Evolutionary conservation across 2,329 filamentous ascomycete genomes (phyloP), one percentile per base, ranked within the genome.

Genomic region (Gremmenia infestans): DNA sequence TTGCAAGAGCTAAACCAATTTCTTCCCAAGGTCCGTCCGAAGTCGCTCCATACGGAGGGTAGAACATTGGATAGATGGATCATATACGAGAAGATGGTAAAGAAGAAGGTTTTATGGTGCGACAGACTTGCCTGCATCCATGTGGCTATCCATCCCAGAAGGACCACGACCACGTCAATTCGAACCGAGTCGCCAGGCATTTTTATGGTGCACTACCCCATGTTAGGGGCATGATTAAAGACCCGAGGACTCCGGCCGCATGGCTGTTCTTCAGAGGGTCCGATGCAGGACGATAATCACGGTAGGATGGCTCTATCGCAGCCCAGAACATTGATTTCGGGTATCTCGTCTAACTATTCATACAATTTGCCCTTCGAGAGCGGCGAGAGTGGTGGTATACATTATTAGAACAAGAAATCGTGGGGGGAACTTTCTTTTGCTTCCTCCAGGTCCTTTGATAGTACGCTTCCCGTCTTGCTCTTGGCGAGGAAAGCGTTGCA

Each of bases 401-500:
- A 50, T 42, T 45, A 43, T 32, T 32, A 32, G 8, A 32, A 32
- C 28, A 49, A 49, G 53, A 35, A 53, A 14, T 47, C 15, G 15
- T 45, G 25, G 28, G 22, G 35, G 19, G 17, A 35, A 40, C 37
- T n/a, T 15, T 28, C 23, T 48, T n/a, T 15, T 51, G 39, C 8
- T 5, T 35, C 12, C 12, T 54, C 35, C 11, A 35, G 32, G 25
- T 4, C 37, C 23, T n/a, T 17, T 51, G 19, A 25, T 51, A 52
- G 25, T n/a, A 11, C 36, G 28, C 17, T 19, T 50, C 23, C 48
- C 14, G 46, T 32, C 25, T 54, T 37, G 8, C 52, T 47, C 43
- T 50, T 57, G 15, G 56, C 79, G 65, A 89, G 69, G 67, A 94
- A 90, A 0, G 86, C 77, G 60, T 86, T 81, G 59, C 86, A 86